Evolutionary conservation across 805 yeast genomes (phyloP).

Genomic region (Starmerella vitae): DNA sequence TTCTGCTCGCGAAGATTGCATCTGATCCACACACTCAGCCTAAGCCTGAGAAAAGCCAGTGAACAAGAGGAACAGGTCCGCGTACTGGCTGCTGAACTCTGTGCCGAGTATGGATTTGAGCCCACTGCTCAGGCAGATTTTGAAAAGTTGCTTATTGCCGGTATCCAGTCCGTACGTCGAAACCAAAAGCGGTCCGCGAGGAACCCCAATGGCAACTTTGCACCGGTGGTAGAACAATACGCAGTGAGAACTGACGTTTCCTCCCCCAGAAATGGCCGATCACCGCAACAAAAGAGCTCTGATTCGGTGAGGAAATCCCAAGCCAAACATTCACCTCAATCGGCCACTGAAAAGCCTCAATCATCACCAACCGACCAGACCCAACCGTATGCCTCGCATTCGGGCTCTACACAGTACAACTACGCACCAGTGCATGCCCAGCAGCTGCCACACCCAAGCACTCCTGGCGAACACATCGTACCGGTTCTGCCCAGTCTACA

Average conservation of each 20-base stretch:
- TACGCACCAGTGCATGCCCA: not conserved
- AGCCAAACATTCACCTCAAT: not conserved
- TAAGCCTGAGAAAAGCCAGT: constrained; percentile 63
- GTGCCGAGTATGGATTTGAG: constrained; percentile 66
- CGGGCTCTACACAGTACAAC: not conserved
- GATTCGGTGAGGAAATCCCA: not conserved
- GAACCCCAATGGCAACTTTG: constrained; percentile 7
- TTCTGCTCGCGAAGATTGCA: constrained; percentile 85
- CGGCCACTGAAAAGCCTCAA: not conserved
- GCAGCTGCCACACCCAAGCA: constrained; percentile 26
- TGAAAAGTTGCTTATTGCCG: constrained; percentile 81
- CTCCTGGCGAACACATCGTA: not conserved
- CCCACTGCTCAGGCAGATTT: constrained; percentile 51
- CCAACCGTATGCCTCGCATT: not conserved
- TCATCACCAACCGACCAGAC: not conserved
- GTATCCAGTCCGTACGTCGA: constrained; percentile 82
- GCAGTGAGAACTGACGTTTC: not conserved
- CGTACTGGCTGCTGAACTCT: constrained; percentile 60
- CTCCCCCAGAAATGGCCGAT: not conserved
- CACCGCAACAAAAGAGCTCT: not conserved
- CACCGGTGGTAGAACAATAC: not conserved
- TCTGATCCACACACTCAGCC: constrained; percentile 60
- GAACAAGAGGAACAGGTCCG: constrained; percentile 80
- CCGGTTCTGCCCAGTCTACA: not conserved
- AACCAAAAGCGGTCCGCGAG: constrained; percentile 36